Percentiles rank a stretch among this genome's conserved stretches.
These are phyloP conservation scores for Dissophora globulifera DNA, from an alignment of 192 early-diverging fungal genomes.

Conservation along the genomic window DNA sequence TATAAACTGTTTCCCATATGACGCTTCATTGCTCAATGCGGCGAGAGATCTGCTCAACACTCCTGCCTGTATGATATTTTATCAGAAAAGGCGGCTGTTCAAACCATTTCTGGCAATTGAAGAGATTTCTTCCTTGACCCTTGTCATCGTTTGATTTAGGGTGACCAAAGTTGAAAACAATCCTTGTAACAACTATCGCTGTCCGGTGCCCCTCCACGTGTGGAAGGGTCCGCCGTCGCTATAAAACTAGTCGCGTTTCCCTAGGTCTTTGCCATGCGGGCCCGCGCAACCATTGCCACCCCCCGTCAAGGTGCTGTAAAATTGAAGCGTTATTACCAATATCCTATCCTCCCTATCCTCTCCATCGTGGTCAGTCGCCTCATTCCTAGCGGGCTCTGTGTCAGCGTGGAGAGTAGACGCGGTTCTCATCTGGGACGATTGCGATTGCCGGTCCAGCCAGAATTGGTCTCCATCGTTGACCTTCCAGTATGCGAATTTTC, in stretches of 20 bases:
- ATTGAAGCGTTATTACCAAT: no score
- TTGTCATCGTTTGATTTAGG: slow-evolving; percentile 31
- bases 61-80: slow-evolving; percentile 26
- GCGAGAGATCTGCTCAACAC: slow-evolving; percentile 26
- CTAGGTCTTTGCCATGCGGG: no score
- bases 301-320: no score
- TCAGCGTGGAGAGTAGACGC: slow-evolving; percentile 2
- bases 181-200: no score
- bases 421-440: slow-evolving; percentile 5
- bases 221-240: no score
- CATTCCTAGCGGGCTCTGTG: no score
- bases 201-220: no score
- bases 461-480: not conserved
- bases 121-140: slow-evolving; percentile 24
- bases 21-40: slow-evolving; percentile 18
- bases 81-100: slow-evolving; percentile 26
- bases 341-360: no score
- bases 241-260: no score
- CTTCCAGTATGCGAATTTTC: not conserved
- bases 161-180: slow-evolving; percentile 20
- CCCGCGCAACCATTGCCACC: no score
- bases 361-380: no score
- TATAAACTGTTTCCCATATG: slow-evolving; percentile 24
- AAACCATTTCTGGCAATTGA: slow-evolving; percentile 26
- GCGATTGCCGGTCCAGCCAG: slow-evolving; percentile 1